Evolutionary conservation across 257 asterid genomes (phyloP).

Genomic region (Henckelia pumila): DNA sequence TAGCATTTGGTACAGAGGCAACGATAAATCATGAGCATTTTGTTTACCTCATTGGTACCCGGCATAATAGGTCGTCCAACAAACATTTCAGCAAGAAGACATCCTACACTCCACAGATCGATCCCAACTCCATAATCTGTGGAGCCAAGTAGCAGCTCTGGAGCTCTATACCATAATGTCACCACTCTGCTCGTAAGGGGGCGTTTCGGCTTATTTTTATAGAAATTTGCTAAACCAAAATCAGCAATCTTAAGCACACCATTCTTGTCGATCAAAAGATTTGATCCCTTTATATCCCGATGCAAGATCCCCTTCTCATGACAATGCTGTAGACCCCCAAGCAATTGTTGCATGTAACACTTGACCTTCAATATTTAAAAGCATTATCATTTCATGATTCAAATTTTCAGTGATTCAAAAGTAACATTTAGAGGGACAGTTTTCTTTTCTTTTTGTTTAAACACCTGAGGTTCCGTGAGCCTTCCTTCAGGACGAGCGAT

Average conservation of each 20-base stretch:
- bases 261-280: not conserved
- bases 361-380: not conserved
- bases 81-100: not conserved
- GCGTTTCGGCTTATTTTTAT: not conserved
- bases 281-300: not conserved
- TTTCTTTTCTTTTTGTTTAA: not conserved
- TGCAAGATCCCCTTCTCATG: not conserved
- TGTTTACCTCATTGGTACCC: not conserved
- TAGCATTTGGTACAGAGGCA: too few relatives aligned
- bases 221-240: not conserved
- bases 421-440: not conserved
- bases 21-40: not conserved
- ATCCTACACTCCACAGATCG: not conserved
- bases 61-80: not conserved
- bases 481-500: not conserved
- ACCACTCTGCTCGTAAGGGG: not conserved
- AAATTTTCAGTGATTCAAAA: not conserved
- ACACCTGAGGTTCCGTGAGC: conserved; percentile 1
- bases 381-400: not conserved
- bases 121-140: not conserved
- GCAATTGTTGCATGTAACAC: not conserved
- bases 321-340: not conserved
- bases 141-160: not conserved
- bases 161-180: not conserved
- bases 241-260: not conserved